Evolutionary conservation across 352 stramenopile genomes (phyloP).

Genomic region (Phytophthora pistaciae): DNA sequence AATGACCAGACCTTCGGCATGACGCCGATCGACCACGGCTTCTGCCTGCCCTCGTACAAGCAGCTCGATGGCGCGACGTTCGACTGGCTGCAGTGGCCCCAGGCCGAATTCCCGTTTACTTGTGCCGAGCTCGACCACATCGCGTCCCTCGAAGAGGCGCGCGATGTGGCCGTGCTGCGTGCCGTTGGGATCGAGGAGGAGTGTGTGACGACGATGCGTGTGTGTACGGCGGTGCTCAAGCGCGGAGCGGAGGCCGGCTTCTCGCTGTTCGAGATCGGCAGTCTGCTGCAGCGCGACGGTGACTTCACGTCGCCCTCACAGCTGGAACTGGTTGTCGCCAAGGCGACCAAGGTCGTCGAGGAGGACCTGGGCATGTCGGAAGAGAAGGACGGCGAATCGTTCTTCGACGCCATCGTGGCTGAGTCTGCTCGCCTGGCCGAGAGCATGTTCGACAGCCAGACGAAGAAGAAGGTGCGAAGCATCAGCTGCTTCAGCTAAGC

Average conservation of each 20-base stretch:
- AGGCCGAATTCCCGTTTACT: conserved; percentile 90
- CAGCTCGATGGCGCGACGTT: conserved; percentile 85
- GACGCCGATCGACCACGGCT: conserved; percentile 92
- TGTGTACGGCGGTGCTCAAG: conserved; percentile 82
- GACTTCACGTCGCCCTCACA: conserved; percentile 82
- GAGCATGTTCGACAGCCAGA: conserved; percentile 66
- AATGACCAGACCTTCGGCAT: conserved; percentile 83
- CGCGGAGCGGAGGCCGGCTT: conserved; percentile 80
- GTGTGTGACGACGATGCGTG: conserved; percentile 83
- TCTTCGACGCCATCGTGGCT: conserved; percentile 67
- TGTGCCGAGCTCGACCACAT: conserved; percentile 82
- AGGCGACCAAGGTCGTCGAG: conserved; percentile 48
- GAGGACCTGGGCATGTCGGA: conserved; percentile 40
- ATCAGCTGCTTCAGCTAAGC: conserved; percentile 88
- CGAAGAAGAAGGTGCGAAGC: conserved; percentile 90
- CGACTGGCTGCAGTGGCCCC: conserved; percentile 90
- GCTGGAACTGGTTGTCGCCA: conserved; percentile 75
- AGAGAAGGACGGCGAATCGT: conserved; percentile 41
- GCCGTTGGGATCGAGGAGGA: conserved; percentile 83
- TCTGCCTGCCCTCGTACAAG: conserved; percentile 86
- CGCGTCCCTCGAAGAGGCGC: conserved; percentile 60
- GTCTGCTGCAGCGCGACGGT: conserved; percentile 80
- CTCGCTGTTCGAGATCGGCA: conserved; percentile 88
- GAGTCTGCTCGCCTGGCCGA: conserved; percentile 48
- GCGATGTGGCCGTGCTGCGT: conserved; percentile 71